Conservation (phyloP, 2,329 filamentous ascomycete species). For the Ophiostoma sp. region DNA sequence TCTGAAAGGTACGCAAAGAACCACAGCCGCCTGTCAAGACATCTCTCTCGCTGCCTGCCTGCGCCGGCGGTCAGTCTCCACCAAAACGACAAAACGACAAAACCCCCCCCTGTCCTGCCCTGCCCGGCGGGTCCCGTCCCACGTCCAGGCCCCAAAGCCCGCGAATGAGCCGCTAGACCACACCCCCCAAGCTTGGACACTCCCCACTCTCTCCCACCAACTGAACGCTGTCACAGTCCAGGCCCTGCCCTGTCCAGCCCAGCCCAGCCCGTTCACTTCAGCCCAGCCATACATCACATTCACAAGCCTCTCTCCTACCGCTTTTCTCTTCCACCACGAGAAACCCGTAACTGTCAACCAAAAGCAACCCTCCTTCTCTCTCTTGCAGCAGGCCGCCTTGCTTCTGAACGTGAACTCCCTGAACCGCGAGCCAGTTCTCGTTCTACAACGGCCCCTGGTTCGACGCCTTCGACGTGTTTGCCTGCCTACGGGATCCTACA, state of each 20-base stretch:
- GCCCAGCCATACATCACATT: not conserved
- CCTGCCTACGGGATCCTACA: not conserved
- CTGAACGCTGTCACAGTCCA: not conserved
- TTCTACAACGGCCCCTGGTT: not conserved
- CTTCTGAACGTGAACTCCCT: not conserved
- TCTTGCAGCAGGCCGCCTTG: slow-evolving; percentile 6
- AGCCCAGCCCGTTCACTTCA: not conserved
- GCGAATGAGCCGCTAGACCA: slow-evolving; percentile 12
- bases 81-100: not conserved
- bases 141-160: slow-evolving; percentile 1
- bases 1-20: not conserved
- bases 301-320: not conserved
- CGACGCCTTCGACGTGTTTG: slow-evolving; percentile 1
- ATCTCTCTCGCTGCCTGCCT: slow-evolving; percentile 1
- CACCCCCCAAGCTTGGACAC: not conserved
- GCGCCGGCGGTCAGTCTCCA: slow-evolving; percentile 14
- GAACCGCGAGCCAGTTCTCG: not conserved
- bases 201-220: not conserved
- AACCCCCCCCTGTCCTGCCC: slow-evolving; percentile 6
- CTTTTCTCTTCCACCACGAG: not conserved
- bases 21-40: not conserved
- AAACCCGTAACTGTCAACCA: not conserved
- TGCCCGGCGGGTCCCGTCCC: slow-evolving; percentile 15
- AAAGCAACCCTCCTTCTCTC: not conserved
- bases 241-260: not conserved